A percentile compares a stretch with the other conserved stretches of the same genome.
phyloP scores from a whole-genome alignment of 768 basidiomycete species.

The Agrocybe chaxingu region DNA sequence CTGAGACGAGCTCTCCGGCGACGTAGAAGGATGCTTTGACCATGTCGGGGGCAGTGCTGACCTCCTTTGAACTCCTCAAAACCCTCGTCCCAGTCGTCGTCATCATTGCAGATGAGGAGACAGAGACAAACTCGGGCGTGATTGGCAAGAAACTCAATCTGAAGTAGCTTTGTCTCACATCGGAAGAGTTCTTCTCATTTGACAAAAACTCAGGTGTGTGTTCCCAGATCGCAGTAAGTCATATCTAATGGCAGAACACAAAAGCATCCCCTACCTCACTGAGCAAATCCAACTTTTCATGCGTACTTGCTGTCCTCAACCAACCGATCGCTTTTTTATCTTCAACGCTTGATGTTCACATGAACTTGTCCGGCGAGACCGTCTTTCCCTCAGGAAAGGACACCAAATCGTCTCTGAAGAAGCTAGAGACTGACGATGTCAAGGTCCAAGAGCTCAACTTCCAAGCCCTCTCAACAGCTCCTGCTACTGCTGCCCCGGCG shows the following conservation, averaged over 20 bases:
- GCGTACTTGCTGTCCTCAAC: constrained; percentile 75
- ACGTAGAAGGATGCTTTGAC: constrained; percentile 76
- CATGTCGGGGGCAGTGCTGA: constrained; percentile 45
- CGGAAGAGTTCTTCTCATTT: constrained; percentile 78
- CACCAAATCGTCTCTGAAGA: constrained; percentile 66
- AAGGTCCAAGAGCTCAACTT: constrained; percentile 79
- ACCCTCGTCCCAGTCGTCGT: constrained; percentile 79
- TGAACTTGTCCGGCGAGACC: constrained; percentile 65
- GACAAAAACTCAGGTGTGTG: constrained; percentile 86
- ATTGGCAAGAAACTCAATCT: constrained; percentile 78
- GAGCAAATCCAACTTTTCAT: constrained; percentile 60
- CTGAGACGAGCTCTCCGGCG: constrained; percentile 62
- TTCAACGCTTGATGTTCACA: constrained; percentile 71
- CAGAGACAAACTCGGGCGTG: constrained; percentile 73
- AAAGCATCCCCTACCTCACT: constrained; percentile 82
- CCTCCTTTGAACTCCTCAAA: constrained; percentile 72
- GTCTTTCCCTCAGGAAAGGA: constrained; percentile 79
- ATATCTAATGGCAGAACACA: not conserved
- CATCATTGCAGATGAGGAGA: constrained; percentile 76
- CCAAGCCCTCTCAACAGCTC: constrained; percentile 45
- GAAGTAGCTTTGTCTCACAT: constrained; percentile 85
- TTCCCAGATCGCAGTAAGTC: not conserved
- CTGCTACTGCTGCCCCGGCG: constrained; percentile 35
- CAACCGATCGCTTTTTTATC: constrained; percentile 66
- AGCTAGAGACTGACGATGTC: constrained; percentile 60